phyloP scores from a whole-genome alignment of 768 basidiomycete genomes.

The Leccinum incarnatum region DNA sequence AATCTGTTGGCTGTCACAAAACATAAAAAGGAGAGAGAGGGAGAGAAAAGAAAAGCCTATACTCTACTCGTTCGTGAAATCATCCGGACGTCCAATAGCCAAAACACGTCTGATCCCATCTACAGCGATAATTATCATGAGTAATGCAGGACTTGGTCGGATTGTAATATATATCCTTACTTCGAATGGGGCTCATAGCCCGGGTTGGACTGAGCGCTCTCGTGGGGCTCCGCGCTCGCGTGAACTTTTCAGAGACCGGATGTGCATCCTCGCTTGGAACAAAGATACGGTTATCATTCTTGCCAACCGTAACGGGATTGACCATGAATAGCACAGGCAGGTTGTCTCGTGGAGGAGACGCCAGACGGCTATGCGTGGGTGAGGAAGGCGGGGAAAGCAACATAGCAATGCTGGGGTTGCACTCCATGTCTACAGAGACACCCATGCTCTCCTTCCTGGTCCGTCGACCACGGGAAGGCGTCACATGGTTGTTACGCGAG shows the following conservation, averaged over 20 bases:
- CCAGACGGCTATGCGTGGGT: slow-evolving; percentile 3
- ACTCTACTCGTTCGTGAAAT: slow-evolving; percentile 10
- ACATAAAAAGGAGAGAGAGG: not conserved
- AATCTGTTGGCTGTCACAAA: not conserved
- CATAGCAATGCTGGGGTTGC: slow-evolving; percentile 19
- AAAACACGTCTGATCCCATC: slow-evolving; percentile 31
- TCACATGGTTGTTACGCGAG: not conserved
- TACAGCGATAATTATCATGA: slow-evolving; percentile 11
- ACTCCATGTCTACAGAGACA: not conserved
- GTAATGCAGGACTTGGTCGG: not conserved
- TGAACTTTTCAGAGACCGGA: slow-evolving; percentile 1
- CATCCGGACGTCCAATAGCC: slow-evolving; percentile 15
- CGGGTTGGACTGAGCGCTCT: slow-evolving; percentile 34
- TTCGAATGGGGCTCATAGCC: slow-evolving; percentile 27
- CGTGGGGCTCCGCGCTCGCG: slow-evolving; percentile 9
- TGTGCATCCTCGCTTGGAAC: not conserved
- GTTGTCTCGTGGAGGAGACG: slow-evolving; percentile 8
- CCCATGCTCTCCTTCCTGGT: slow-evolving; percentile 11
- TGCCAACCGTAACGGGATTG: not conserved
- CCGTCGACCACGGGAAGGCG: slow-evolving; percentile 19
- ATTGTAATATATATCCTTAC: slow-evolving; percentile 9
- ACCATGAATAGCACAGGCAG: not conserved
- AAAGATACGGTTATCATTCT: not conserved
- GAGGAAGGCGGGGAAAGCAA: slow-evolving; percentile 27
- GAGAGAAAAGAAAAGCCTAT: not conserved